Evolutionary conservation across 2,329 filamentous ascomycete species (phyloP).

Genomic region (Chaetomium olivaceum): DNA sequence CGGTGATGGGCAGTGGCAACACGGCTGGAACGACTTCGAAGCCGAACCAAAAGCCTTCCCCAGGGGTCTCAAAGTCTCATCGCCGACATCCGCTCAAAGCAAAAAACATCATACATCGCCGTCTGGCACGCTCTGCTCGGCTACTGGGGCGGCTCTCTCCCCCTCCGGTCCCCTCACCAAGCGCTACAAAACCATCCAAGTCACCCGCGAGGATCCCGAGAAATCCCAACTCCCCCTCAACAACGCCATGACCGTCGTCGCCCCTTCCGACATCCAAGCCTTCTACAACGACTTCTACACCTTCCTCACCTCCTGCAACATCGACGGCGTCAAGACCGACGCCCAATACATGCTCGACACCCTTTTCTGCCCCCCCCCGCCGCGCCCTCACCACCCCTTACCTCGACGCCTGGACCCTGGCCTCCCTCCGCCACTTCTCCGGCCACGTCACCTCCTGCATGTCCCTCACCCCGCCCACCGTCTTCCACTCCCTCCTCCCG

Average conservation of each 20-base stretch:
- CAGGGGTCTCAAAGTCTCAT: conserved; percentile 71
- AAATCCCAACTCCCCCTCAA: conserved; percentile 53
- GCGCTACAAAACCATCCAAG: conserved; percentile 72
- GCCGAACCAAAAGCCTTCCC: conserved; percentile 80
- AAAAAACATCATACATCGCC: conserved; percentile 80
- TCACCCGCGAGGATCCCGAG: conserved; percentile 51
- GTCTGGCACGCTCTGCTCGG: conserved; percentile 91
- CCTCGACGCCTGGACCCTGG: conserved; percentile 81
- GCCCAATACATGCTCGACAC: conserved; percentile 87
- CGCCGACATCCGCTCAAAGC: conserved; percentile 64
- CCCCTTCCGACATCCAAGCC: conserved; percentile 68
- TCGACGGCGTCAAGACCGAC: conserved; percentile 91
- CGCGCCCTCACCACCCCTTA: conserved; percentile 71
- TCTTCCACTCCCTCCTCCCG: conserved; percentile 82
- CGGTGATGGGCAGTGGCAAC: conserved; percentile 54
- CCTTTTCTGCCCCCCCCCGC: conserved; percentile 68
- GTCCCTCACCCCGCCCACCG: conserved; percentile 82
- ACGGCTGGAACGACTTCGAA: conserved; percentile 80
- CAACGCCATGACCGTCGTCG: conserved; percentile 71
- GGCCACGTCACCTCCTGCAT: conserved; percentile 87
- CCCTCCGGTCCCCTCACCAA: conserved; percentile 71
- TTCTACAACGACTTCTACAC: conserved; percentile 92
- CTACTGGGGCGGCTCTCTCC: conserved; percentile 89
- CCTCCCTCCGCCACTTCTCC: conserved; percentile 75
- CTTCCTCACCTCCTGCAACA: conserved; percentile 71